A percentile compares a stretch with the other conserved stretches of the same genome.
Conservation (phyloP, 2,329 filamentous ascomycete species). For the Pseudogymnoascus sp. region DNA sequence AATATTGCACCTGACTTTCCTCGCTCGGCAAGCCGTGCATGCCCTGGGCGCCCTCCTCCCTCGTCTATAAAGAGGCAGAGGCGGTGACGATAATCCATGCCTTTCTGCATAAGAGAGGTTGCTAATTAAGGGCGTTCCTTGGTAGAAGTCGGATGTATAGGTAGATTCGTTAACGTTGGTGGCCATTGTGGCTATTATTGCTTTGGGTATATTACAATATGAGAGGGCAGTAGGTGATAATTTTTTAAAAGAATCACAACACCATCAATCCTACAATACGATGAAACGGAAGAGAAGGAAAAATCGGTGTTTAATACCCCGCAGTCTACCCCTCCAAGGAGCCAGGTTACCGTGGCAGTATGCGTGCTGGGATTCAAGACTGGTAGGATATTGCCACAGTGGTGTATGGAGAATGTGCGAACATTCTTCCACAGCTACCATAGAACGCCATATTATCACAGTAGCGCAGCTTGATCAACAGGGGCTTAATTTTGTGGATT, state of each 20-base stretch:
- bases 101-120: not conserved
- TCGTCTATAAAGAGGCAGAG: not conserved
- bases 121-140: not conserved
- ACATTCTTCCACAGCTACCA: not conserved
- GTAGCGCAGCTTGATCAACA: not conserved
- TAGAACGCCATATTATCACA: not conserved
- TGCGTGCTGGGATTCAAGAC: not conserved
- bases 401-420: not conserved
- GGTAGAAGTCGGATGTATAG: not conserved
- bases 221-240: not conserved
- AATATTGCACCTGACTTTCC: constrained; percentile 14
- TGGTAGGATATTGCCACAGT: not conserved
- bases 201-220: not conserved
- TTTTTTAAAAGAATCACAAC: not conserved
- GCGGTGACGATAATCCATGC: not conserved
- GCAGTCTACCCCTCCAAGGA: not conserved
- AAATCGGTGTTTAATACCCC: not conserved
- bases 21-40: constrained; percentile 10
- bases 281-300: not conserved
- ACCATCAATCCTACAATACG: not conserved
- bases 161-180: not conserved
- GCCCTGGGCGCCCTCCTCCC: constrained; percentile 10
- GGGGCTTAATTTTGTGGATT: not conserved
- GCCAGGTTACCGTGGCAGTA: not conserved
- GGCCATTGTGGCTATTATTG: not conserved